These are phyloP conservation scores for Plasmodium falciparum DNA, from an alignment of 169 alveolate species.

Conservation along the genomic window DNA sequence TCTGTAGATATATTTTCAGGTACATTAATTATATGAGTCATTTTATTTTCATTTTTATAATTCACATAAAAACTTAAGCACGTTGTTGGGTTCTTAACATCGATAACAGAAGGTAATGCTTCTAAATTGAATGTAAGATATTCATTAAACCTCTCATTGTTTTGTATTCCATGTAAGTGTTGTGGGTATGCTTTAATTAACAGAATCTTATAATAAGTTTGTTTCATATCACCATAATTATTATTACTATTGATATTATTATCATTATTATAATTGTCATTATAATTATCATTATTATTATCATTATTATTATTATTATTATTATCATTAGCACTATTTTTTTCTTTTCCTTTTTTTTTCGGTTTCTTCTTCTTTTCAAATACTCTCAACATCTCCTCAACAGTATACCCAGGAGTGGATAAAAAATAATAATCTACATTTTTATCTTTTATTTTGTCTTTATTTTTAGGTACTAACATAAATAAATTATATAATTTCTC, in stretches of 20 bases:
- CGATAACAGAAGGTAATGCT: constrained; percentile 48
- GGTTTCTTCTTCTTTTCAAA: background rate
- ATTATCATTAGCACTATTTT: too few relatives aligned
- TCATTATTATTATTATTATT: too few relatives aligned
- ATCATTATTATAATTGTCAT: too few relatives aligned
- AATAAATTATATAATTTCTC: constrained; percentile 63
- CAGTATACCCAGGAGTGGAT: constrained; percentile 61
- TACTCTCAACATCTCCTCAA: constrained; percentile 36
- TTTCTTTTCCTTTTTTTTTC: too few relatives aligned
- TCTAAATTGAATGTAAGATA: constrained; percentile 35
- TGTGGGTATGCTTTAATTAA: constrained; percentile 72
- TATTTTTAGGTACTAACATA: constrained; percentile 37
- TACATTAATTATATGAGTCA: constrained; percentile 51
- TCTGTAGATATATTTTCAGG: constrained; percentile 67
- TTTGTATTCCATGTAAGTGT: constrained; percentile 15
- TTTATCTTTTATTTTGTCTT: constrained; percentile 5
- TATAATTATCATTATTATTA: too few relatives aligned
- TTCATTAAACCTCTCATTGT: constrained; percentile 31
- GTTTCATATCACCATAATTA: too few relatives aligned
- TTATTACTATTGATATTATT: too few relatives aligned
- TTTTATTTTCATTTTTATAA: constrained; percentile 59
- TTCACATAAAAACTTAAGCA: constrained; percentile 51
- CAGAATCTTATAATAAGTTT: background rate
- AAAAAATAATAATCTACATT: constrained; percentile 28
- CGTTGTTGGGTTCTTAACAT: constrained; percentile 36